A percentile compares a stretch with the other conserved stretches of the same genome.
Evolutionary conservation across 768 basidiomycete genomes (phyloP).

Genomic region (Boletus reticulatus): DNA sequence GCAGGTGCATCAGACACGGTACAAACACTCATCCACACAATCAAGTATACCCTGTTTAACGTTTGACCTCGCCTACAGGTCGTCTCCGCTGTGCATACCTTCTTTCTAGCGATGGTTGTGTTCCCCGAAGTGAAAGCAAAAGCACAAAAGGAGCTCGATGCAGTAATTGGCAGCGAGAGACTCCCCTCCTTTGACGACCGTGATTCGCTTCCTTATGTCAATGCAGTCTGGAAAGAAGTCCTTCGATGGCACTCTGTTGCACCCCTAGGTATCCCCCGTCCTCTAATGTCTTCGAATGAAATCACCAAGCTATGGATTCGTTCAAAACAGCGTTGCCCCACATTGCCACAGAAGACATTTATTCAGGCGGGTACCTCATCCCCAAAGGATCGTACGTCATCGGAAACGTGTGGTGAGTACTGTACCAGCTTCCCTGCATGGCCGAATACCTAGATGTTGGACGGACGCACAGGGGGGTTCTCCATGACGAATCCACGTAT

Average conservation of each 20-base stretch:
- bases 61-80: conserved; percentile 2
- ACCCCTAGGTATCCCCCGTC: conserved; percentile 12
- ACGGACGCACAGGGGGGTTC: conserved; percentile 42
- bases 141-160: conserved; percentile 25
- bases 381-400: conserved; percentile 24
- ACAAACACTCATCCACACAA: conserved; percentile 13
- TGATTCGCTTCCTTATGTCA: conserved; percentile 25
- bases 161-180: conserved; percentile 19
- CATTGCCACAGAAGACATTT: conserved; percentile 19
- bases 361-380: conserved; percentile 11
- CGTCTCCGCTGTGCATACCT: conserved; percentile 16
- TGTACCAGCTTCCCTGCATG: too few relatives aligned
- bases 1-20: conserved; percentile 1
- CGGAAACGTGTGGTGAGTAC: conserved; percentile 26
- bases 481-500: conserved; percentile 45
- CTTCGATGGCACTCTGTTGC: conserved; percentile 20
- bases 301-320: neutral
- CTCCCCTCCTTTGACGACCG: conserved; percentile 21
- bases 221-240: conserved; percentile 26
- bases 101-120: conserved; percentile 26
- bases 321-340: conserved; percentile 13
- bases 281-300: conserved; percentile 3
- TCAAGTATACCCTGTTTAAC: conserved; percentile 26
- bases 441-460: neutral
- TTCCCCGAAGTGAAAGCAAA: conserved; percentile 24